These are phyloP conservation scores for Brasenia schreberi DNA, from an alignment of 164 flowering plant genomes.

Conservation along the genomic window DNA sequence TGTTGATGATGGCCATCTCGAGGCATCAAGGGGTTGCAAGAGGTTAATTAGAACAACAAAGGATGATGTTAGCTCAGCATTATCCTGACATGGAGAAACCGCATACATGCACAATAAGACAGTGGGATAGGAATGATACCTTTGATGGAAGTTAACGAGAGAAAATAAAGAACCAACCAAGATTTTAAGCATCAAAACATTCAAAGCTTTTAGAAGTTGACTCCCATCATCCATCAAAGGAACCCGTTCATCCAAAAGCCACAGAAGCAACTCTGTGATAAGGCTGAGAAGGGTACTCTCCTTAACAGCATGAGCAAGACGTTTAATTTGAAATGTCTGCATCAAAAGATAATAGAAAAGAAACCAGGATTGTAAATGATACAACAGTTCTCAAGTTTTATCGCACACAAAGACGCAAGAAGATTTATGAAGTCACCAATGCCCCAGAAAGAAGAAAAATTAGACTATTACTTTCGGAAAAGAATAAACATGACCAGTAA, in stretches of 20 bases:
- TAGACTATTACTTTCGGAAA: too few species aligned
- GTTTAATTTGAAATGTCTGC: conserved; percentile 91
- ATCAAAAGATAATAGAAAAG: conserved; percentile 6
- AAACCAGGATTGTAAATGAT: too few species aligned
- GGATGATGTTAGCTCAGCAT: conserved; percentile 94
- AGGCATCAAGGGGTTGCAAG: conserved; percentile 82
- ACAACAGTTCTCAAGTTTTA: too few species aligned
- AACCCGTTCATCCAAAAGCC: conserved; percentile 98
- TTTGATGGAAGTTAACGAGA: too few species aligned
- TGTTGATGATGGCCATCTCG: conserved; percentile 89
- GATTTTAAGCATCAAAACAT: conserved; percentile 96
- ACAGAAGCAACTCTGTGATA: conserved; percentile 86
- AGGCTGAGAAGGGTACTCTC: conserved; percentile 84
- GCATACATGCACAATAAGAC: not conserved
- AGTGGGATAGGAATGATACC: too few species aligned
- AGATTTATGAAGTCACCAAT: too few species aligned
- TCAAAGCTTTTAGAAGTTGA: conserved; percentile 89
- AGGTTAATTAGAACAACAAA: conserved; percentile 89
- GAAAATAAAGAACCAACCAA: conserved; percentile 37
- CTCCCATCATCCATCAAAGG: conserved; percentile 97
- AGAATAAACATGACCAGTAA: too few species aligned
- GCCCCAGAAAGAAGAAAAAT: too few species aligned
- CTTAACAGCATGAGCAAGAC: conserved; percentile 87
- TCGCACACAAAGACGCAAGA: too few species aligned
- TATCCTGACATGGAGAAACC: conserved; percentile 48